Base-by-base conservation (phyloP, 208 protist species). In the Trypanosoma brucei region DNA sequence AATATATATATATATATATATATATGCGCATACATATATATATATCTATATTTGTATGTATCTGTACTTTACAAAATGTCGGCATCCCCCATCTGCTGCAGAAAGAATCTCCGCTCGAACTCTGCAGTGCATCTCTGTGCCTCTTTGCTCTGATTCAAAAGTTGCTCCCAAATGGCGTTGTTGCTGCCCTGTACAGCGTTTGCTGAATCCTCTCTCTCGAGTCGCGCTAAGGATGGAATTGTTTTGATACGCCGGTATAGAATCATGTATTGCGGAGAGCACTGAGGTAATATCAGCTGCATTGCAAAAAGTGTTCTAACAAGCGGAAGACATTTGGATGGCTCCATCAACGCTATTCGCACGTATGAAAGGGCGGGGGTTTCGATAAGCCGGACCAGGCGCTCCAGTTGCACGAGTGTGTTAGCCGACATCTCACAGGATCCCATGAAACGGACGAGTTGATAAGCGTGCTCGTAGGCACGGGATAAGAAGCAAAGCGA, bases 281-380 rank as follows among this genome's bases (percentile, higher is more conserved):
- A 83, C 69, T 98, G 97, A 22, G 98, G 98, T 30, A 99, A 80
- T 2, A 99, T 81, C 84, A 99, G 98, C 36, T 99, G 79, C n/a
- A 99, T 40, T 22, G 94, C 91, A 65, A 96, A 98, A 0, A 99
- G 80, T 11, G 86, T 82, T 65, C 96, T 88, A 49, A 98, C 76
- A 2, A 99, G 67, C 59, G 82, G 80, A 4, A 87, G 76, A 69
- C 94, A 84, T 22, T 78, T 60, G 0, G 78, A 68, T 1, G 92
- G 93, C 42, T 95, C 82, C 42, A 98, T 75, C 50, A 99, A 72
- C 13, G 93, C 83, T 38, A 98, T 75, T 2, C 97, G 72, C 34
- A 98, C 59, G 63, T 86, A 85, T 0, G 95, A 83, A 73, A 98
- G 99, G 31, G 96, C 84, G 1, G 97, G 95, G 31, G 92, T 91